A percentile compares a stretch with the other conserved stretches of the same genome.
Conservation (phyloP, 176 grass and related monocot genomes). For the Triticum dicoccoides region DNA sequence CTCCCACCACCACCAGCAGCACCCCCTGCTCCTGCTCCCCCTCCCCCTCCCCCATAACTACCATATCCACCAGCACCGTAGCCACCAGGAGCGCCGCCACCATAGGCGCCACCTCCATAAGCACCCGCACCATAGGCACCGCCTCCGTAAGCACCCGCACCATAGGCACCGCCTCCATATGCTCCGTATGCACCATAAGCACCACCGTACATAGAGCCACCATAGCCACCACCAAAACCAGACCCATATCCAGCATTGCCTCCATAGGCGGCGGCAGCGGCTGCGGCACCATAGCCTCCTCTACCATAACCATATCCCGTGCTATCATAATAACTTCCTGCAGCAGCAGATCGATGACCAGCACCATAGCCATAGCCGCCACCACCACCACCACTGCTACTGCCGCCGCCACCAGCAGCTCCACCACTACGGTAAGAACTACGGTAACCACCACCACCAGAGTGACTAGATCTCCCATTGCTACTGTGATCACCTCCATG, state of each 20-base stretch:
- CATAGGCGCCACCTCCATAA: slow-evolving; percentile 44
- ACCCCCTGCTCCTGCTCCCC: background rate
- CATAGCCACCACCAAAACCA: slow-evolving; percentile 64
- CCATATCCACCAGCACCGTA: slow-evolving; percentile 42
- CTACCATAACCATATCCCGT: slow-evolving; percentile 62
- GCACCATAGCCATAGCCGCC: slow-evolving; percentile 8
- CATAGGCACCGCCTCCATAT: slow-evolving; percentile 43
- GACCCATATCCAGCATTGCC: slow-evolving; percentile 51
- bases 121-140: slow-evolving; percentile 42
- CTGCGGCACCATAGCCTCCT: slow-evolving; percentile 48
- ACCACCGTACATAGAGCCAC: slow-evolving; percentile 67
- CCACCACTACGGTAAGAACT: slow-evolving; percentile 47
- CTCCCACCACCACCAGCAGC: slow-evolving; percentile 32
- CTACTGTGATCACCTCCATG: slow-evolving; percentile 58
- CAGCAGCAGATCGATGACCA: slow-evolving; percentile 46
- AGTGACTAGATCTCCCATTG: slow-evolving; percentile 53
- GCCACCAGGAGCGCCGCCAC: slow-evolving; percentile 40
- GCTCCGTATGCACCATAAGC: slow-evolving; percentile 56
- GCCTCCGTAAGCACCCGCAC: slow-evolving; percentile 33
- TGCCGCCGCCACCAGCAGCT: background rate
- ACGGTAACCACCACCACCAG: slow-evolving; percentile 41
- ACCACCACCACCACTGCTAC: background rate
- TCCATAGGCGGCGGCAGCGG: slow-evolving; percentile 33
- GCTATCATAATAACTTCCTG: slow-evolving; percentile 48
- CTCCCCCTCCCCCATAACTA: slow-evolving; percentile 37